Base-by-base conservation (phyloP, 2,329 filamentous ascomycete species). In the Myrmaecium sp. region DNA sequence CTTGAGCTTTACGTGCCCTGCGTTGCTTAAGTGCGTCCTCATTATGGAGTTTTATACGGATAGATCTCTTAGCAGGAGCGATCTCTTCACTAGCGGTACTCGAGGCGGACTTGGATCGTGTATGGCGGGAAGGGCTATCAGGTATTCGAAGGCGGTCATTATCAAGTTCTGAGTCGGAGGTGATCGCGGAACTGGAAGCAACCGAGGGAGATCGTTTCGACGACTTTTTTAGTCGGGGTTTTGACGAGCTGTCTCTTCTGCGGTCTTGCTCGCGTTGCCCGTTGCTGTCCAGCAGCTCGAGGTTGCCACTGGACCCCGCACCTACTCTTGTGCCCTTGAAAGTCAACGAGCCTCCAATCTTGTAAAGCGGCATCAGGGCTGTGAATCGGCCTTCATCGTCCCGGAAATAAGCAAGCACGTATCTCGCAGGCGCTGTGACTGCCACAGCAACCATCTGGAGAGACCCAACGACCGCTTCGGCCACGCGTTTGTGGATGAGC, bases 41-140 rank as follows among this genome's bases (percentile, higher is more conserved):
- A 35, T 74, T 80, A 49, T 86, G 74, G 9, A 93, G 62, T 53
- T 89, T 92, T 42, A 95, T 93, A 20, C 83, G 71, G 36, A 93
- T 93, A 2, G 83, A 92, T 30, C 82, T 68, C 42, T 79, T 69
- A 5, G 69, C 59, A 4, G 76, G 74, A 10, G 66, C 62, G 34
- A 66, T 66, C 36, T 83, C 77, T 35, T 82, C 75, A 16, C 59
- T 46, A 14, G 60, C 55, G 13, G 48, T 42, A 5, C 47, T 42
- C 12, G 47, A 38, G 7, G 39, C 47, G 25, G 74, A 74, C 45
- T 70, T 75, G 14, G 76, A 74, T 28, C 75, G 66, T 23, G 62
- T 60, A 43, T 79, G 68, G 23, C 66, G 59, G 30, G 56, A 52
- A 4, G 57, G 57, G 24, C 46, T 46, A 33, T 58, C 52, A n/a